Evolutionary conservation across 805 yeast genomes (phyloP).

Genomic region (Candida insectalens): DNA sequence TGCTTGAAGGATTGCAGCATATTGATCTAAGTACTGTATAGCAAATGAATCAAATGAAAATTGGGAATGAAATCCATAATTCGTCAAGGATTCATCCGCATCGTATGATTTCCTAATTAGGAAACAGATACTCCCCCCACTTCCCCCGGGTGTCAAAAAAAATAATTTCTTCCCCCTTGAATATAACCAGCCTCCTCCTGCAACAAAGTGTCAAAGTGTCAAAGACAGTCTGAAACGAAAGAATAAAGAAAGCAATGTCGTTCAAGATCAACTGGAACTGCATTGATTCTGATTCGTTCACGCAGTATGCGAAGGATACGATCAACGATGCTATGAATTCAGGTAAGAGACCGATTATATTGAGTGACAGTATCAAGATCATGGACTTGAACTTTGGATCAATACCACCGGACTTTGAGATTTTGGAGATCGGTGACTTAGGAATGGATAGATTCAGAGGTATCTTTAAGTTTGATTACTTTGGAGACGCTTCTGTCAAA

Average conservation of each 20-base stretch:
- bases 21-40: too few relatives aligned
- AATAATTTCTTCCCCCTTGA: too few relatives aligned
- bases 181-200: too few relatives aligned
- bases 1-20: conserved; percentile 9
- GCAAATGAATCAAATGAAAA: too few relatives aligned
- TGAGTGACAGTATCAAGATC: conserved; percentile 60
- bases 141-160: too few relatives aligned
- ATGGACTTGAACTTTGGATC: conserved; percentile 66
- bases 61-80: too few relatives aligned
- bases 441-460: conserved; percentile 72
- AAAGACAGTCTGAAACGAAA: too few relatives aligned
- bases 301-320: conserved; percentile 53
- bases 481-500: conserved; percentile 68
- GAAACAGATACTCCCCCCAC: too few relatives aligned
- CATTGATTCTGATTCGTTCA: conserved; percentile 54
- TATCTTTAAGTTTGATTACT: conserved; percentile 66
- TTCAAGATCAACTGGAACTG: conserved; percentile 73
- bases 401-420: conserved; percentile 65
- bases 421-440: conserved; percentile 74
- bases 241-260: too few relatives aligned
- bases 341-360: conserved; percentile 59
- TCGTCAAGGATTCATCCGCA: too few relatives aligned
- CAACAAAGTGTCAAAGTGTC: too few relatives aligned
- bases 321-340: conserved; percentile 66
- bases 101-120: too few relatives aligned